Base-by-base conservation (phyloP, 2,329 filamentous ascomycete species). In the Sclerotinia subarctica region DNA sequence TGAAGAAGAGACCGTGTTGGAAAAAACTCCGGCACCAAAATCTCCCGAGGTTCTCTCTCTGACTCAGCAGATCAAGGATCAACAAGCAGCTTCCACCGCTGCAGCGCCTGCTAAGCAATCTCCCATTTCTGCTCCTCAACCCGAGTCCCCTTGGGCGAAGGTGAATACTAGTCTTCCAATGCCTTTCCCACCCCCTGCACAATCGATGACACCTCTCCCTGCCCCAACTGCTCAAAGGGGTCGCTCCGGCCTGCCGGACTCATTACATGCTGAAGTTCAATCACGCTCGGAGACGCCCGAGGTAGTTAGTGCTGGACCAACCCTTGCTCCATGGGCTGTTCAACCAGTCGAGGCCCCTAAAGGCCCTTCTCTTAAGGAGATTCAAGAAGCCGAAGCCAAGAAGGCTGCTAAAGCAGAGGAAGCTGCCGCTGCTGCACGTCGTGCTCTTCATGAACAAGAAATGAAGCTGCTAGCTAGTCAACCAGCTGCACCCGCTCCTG, bases 281-380 rank as follows among this genome's bases (percentile, higher is more conserved):
- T 96, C 93, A 32, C 90, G 89, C 71, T 92, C 90, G 1, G 90
- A 91, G 72, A 96, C 93, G 0, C 94, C 92, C 2, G 87, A 89
- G 54, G 80, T 81, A 19, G 77, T 80, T 78, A 54, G 76, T 77
- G 65, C 77, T 2, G 64, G 53, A 38, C 87, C 93, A 5, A 92
- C 94, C 0, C 82, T 97, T 72, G 95, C 95, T 0, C 95, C 95
- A 0, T 99, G 95, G 95, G 95, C 95, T 6, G 95, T 95, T 78
- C 93, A 98, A 72, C 85, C 86, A 3, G 90, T 91, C 60, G 84
- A 88, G 69, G 81, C 85, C 32, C 88, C 92, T 52, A 96, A 92
- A 79, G 94, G 93, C 0, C 95, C 94, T 2, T 97, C 94, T 69
- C 82, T 99, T 71, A 96, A 93, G 80, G 94, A 99, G 77, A 99